These are phyloP conservation scores for Tilletia setariae DNA, from an alignment of 1,284 basidiomycete species.

Conservation along the genomic window DNA sequence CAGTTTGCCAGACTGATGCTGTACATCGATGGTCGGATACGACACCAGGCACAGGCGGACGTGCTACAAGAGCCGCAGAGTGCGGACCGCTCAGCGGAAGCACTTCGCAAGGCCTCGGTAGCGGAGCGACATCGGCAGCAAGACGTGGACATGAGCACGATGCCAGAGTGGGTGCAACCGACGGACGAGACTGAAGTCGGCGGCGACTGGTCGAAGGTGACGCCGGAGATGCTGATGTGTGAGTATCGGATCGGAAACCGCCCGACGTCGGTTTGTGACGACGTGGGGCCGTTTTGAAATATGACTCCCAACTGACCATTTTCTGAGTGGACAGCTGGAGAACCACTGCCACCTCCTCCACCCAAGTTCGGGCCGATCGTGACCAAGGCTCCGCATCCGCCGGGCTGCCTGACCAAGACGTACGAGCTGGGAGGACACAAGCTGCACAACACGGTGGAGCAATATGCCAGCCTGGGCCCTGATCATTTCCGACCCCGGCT, in stretches of 20 bases:
- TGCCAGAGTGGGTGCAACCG: neutral
- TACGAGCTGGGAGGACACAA: neutral
- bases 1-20: too few species aligned
- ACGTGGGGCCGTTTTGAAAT: too few species aligned
- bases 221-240: too few species aligned
- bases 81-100: neutral
- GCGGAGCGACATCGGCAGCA: neutral
- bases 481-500: neutral
- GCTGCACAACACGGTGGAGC: neutral
- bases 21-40: neutral
- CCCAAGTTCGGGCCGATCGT: neutral
- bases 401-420: too few species aligned
- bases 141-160: neutral
- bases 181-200: too few species aligned
- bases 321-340: neutral
- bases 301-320: neutral
- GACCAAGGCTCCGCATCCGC: neutral
- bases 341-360: neutral
- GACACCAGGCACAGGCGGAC: neutral
- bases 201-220: too few species aligned
- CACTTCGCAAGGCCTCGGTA: neutral
- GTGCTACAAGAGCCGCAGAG: neutral
- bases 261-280: too few species aligned
- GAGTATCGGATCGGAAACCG: too few species aligned
- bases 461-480: neutral